Conservation (phyloP, 148 eudicot species). For the Beta vulgaris region DNA sequence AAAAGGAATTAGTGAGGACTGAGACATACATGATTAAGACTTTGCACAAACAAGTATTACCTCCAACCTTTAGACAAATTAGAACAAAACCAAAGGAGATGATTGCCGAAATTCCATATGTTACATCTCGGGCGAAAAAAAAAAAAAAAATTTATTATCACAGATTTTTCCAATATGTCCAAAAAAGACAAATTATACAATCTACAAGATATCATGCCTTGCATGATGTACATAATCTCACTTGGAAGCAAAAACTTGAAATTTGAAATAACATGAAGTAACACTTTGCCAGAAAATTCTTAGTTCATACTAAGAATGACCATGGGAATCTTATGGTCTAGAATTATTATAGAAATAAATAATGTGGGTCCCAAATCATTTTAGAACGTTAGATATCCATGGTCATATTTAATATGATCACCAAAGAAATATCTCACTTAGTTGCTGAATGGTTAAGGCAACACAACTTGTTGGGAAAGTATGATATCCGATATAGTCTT, state of each 20-base stretch:
- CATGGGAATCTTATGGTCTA: no score
- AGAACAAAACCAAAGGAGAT: neutral
- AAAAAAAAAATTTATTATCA: neutral
- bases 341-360: no score
- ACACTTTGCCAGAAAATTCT: no score
- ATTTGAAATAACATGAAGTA: neutral
- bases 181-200: neutral
- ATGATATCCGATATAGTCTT: slow-evolving; percentile 81
- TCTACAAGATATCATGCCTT: neutral
- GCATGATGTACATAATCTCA: neutral
- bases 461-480: slow-evolving; percentile 64
- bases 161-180: no score
- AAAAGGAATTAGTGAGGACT: neutral
- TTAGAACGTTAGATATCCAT: no score
- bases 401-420: no score
- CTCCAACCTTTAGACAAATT: neutral
- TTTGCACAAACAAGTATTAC: neutral
- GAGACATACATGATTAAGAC: neutral
- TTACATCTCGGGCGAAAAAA: neutral
- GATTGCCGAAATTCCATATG: neutral
- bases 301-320: no score
- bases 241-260: neutral
- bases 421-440: no score
- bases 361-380: no score
- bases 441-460: slow-evolving; percentile 39